Base-by-base conservation (phyloP, 75 land plant species). In the Larix kaempferi region DNA sequence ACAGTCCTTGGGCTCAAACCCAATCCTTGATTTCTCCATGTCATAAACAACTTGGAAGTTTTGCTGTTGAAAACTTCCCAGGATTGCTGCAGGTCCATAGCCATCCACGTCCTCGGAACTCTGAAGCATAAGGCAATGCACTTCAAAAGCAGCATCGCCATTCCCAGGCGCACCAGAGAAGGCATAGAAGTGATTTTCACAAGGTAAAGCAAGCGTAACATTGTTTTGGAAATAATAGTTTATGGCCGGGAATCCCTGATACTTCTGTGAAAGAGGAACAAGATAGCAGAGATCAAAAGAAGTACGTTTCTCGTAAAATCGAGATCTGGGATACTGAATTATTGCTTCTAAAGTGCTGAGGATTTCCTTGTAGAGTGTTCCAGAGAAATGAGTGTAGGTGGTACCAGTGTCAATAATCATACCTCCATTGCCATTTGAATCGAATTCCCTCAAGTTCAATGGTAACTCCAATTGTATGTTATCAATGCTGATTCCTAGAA, bases 331-430 rank as follows among this genome's bases (percentile, higher is more conserved):
- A 82, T 79, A 75, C 26, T 49, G 22, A 41, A 61, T 3, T 17
- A 77, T 74, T 56, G 83, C 69, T 17, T 74, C 71, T 59, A 91
- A 80, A 80, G 80, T 86, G 17, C 54, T 58, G 14, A 73, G 64
- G 27, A 92, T 63, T 33, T 59, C 26, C 21, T 56, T 41, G 80
- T 81, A 87, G 61, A 86, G 74, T 35, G 76, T 44, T 26, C 21
- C 39, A 12, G 89, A 91, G n/a, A 94, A 76, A 86, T 82, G 88
- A 29, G 98, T 91, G 83, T 82, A 82, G 0, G 96, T 93, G 2
- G 95, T 91, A 15, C 96, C 95, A 5, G 93, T 88, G 78, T 95
- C 98, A 14, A 95, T 84, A 67, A 92, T 87, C 78, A 87, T 58
- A 25, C 98, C 98, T 33, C 95, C 98, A 77, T 78, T 77, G 6